Evolutionary conservation across 2,329 filamentous ascomycete species (phyloP).

Genomic region (Polychaeton citri): DNA sequence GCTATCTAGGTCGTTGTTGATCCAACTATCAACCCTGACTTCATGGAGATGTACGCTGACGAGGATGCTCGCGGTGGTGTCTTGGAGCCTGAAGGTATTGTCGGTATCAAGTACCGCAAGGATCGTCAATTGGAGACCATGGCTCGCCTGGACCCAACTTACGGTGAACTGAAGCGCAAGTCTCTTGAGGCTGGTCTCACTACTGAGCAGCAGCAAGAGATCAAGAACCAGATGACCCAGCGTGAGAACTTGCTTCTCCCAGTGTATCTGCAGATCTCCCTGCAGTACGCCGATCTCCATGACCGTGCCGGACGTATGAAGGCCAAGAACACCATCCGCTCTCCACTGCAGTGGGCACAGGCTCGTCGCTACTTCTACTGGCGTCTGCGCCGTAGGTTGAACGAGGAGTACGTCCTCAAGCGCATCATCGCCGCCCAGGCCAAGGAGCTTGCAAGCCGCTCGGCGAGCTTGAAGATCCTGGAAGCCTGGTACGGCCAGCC

Average conservation of each 20-base stretch:
- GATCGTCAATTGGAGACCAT: slow-evolving; percentile 97
- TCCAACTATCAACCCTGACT: slow-evolving; percentile 89
- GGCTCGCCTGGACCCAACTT: slow-evolving; percentile 78
- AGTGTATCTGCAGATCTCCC: slow-evolving; percentile 86
- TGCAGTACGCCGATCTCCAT: slow-evolving; percentile 94
- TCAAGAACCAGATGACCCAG: slow-evolving; percentile 72
- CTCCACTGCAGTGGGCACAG: slow-evolving; percentile 71
- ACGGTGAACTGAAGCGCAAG: slow-evolving; percentile 71
- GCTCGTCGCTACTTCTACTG: slow-evolving; percentile 98
- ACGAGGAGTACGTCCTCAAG: slow-evolving; percentile 93
- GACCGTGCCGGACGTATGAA: slow-evolving; percentile 96
- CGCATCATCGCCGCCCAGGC: slow-evolving; percentile 51
- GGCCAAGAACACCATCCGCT: slow-evolving; percentile 88
- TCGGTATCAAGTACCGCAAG: slow-evolving; percentile 96
- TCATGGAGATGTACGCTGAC: slow-evolving; percentile 99
- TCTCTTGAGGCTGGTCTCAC: slow-evolving; percentile 53
- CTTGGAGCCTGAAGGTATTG: slow-evolving; percentile 92
- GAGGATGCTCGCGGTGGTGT: slow-evolving; percentile 91
- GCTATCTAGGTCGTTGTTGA: slow-evolving; percentile 68
- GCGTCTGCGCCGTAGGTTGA: slow-evolving; percentile 90
- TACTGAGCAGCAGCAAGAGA: slow-evolving; percentile 58
- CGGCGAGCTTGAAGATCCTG: slow-evolving; percentile 55
- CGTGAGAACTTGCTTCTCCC: slow-evolving; percentile 84
- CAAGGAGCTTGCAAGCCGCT: slow-evolving; percentile 27
- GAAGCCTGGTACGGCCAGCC: slow-evolving; percentile 70